These are phyloP conservation scores for Inga leiocalycina DNA, from an alignment of 306 rosid genomes.

Conservation along the genomic window DNA sequence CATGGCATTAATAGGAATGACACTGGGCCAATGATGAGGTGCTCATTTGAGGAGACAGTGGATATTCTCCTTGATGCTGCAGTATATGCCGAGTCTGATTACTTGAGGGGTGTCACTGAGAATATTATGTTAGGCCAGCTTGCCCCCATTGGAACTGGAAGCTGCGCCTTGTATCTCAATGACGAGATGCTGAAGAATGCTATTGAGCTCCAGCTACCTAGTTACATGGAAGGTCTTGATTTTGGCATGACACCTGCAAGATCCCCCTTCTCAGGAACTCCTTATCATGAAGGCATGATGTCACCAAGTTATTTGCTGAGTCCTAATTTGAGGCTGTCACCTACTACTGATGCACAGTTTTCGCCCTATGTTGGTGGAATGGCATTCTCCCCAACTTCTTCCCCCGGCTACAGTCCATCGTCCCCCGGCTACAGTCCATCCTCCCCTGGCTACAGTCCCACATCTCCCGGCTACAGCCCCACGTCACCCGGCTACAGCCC, in stretches of 20 bases:
- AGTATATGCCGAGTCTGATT: constrained; percentile 86
- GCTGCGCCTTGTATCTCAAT: constrained; percentile 78
- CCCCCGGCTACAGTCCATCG: constrained; percentile 96
- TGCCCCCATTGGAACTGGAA: constrained; percentile 98
- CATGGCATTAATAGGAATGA: constrained; percentile 96
- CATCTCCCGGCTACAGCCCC: constrained; percentile 95
- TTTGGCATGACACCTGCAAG: constrained; percentile 98
- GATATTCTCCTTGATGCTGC: constrained; percentile 99
- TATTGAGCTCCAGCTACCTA: constrained; percentile 94
- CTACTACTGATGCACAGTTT: constrained; percentile 90
- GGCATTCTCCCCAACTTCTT: constrained; percentile 93
- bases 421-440: constrained; percentile 97
- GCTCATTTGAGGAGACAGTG: constrained; percentile 98
- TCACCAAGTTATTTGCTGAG: constrained; percentile 91
- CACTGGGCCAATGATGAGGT: constrained; percentile 99
- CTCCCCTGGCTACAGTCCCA: constrained; percentile 94
- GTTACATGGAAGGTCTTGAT: constrained; percentile 96
- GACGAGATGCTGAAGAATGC: constrained; percentile 98
- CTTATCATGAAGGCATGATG: constrained; percentile 95
- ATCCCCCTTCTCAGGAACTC: constrained; percentile 90
- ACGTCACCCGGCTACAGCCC: constrained; percentile 96
- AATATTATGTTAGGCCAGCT: constrained; percentile 97
- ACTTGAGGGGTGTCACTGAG: constrained; percentile 93
- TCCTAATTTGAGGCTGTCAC: constrained; percentile 89
- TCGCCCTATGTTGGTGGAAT: constrained; percentile 96